Percentiles rank a stretch among this genome's conserved stretches.
These are phyloP conservation scores for Nitzschia sp. DNA, from an alignment of 108 stramenopile species.

Conservation along the genomic window DNA sequence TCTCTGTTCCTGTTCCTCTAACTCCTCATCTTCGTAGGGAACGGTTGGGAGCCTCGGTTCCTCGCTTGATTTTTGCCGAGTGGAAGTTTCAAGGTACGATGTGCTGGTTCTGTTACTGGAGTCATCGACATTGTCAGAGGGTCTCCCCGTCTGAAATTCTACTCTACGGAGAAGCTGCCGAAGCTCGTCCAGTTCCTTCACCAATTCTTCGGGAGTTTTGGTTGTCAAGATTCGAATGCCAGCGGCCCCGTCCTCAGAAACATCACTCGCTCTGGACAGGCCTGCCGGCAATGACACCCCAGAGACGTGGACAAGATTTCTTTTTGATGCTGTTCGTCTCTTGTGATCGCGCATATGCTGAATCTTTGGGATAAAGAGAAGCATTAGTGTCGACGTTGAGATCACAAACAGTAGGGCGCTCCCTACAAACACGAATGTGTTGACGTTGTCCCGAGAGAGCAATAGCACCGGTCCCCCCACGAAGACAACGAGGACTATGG, in stretches of 20 bases:
- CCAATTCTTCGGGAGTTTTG: conserved; percentile 21
- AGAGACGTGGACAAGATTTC: background rate
- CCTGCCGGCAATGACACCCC: background rate
- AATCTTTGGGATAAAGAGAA: conserved; percentile 30
- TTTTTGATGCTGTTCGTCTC: background rate
- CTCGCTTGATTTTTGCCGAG: too few relatives aligned
- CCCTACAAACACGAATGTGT: conserved; percentile 20
- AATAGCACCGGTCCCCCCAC: conserved; percentile 30
- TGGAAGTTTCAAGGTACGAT: too few relatives aligned
- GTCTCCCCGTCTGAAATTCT: too few relatives aligned
- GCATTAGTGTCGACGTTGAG: conserved; percentile 5
- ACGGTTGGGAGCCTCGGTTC: too few relatives aligned
- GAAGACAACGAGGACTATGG: conserved; percentile 16
- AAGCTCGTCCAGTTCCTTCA: conserved; percentile 7
- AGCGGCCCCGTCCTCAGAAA: background rate
- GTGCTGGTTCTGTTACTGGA: too few relatives aligned
- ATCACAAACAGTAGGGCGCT: conserved; percentile 25
- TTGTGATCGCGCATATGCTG: background rate
- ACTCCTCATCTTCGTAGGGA: too few relatives aligned
- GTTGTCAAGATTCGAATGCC: conserved; percentile 30
- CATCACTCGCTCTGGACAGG: background rate
- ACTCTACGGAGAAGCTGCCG: conserved; percentile 12
- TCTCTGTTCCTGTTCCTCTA: too few relatives aligned
- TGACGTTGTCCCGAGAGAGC: conserved; percentile 21
- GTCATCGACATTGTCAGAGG: too few relatives aligned